Percentiles rank a stretch among this genome's conserved stretches.
Conservation (phyloP, 2,329 filamentous ascomycete species). For the Ophiostoma australiae region DNA sequence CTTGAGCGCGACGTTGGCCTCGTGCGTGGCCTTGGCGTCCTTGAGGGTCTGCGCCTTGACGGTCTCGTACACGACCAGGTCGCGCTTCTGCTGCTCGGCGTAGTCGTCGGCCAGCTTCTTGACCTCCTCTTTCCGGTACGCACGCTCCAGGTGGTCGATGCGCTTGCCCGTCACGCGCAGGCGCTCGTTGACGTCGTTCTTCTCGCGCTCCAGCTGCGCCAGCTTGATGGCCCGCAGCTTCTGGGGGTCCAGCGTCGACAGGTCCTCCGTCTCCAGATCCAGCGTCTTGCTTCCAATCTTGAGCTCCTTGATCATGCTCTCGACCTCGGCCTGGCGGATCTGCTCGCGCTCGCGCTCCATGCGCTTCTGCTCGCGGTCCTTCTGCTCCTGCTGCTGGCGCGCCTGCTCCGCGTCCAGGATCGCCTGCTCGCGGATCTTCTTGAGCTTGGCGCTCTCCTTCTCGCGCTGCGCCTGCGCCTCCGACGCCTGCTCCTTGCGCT, state of each 20-base stretch:
- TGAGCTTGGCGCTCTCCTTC: conserved; percentile 85
- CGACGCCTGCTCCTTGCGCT: conserved; percentile 93
- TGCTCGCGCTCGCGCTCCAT: conserved; percentile 82
- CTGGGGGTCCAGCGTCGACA: conserved; percentile 83
- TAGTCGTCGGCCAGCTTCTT: conserved; percentile 89
- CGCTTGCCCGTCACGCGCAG: conserved; percentile 90
- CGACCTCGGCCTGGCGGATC: conserved; percentile 86
- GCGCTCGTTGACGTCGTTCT: conserved; percentile 90
- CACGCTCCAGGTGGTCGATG: conserved; percentile 93
- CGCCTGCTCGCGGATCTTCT: conserved; percentile 79
- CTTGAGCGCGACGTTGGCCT: conserved; percentile 87
- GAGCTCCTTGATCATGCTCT: conserved; percentile 86
- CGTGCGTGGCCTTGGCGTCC: conserved; percentile 82
- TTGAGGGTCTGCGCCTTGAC: conserved; percentile 71
- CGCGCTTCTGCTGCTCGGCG: conserved; percentile 70
- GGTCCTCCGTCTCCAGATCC: conserved; percentile 71
- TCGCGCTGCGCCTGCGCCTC: conserved; percentile 83
- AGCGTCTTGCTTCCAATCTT: conserved; percentile 77
- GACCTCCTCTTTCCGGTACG: conserved; percentile 89
- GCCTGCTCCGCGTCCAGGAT: conserved; percentile 84
- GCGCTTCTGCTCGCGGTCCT: conserved; percentile 80
- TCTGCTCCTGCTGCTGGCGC: conserved; percentile 86
- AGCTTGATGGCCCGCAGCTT: conserved; percentile 92
- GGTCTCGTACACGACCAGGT: conserved; percentile 74
- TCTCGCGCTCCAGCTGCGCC: conserved; percentile 92